Base-by-base conservation (phyloP, 441 rosid genomes). In the Pelargonium fulgidum region DNA sequence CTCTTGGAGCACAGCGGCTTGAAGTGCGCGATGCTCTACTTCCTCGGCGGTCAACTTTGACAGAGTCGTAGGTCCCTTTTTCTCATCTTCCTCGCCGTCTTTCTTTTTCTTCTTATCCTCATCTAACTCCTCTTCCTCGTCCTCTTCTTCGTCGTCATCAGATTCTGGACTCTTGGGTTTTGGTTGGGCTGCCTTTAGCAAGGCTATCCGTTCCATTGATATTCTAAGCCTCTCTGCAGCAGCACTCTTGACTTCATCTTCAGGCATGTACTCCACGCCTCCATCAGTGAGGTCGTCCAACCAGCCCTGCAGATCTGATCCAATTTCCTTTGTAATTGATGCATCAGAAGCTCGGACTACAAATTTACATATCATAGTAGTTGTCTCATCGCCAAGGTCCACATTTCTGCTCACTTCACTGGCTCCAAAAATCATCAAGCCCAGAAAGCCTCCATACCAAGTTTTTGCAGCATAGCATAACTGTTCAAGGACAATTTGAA, bases 331-430 rank as follows among this genome's bases (percentile, higher is more conserved):
- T 4, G 99, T 85, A 72, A 92, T 90, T 44, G 93, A 86, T 42
- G 94, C 91, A 76, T 92, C 99, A 24, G 99, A 92, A 68, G 99
- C 99, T 75, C 95, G 91, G 69, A 92, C 96, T 70, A 92, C 94
- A 71, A 95, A 94, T 77, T 92, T 94, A 87, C 99, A 94, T 75
- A 90, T 83, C 99, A 94, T 92, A 61, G 96, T 92, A 0, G 99
- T 92, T 14, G 97, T 90, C 80, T 92, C 99, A 14, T 94, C 99
- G 5, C 98, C 99, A 58, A 94, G 83, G 71, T 92, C 99, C 71
- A 94, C 93, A 71, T 94, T 92, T 81, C 99, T 86, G 85, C 98
- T 94, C 63, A 94, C 96, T 85, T 94, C 99, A 82, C 97, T 92
- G 69, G 98, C 97, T 70, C 99, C 99, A 80, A 94, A 92, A 42